Conservation (phyloP, 306 rosid species). For the Trifolium dubium region DNA sequence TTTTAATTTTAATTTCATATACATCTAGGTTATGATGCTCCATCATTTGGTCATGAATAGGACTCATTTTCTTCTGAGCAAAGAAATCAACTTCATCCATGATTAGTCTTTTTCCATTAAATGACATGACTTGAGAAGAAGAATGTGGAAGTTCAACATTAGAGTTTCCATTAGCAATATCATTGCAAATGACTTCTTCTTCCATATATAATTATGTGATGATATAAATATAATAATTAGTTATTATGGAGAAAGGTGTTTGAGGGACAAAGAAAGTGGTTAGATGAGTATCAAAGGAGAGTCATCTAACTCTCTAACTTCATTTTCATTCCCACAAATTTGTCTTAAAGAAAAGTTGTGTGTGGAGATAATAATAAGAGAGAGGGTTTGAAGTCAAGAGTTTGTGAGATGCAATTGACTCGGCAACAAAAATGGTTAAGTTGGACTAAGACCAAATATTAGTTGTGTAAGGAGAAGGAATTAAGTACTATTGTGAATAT, state of each 20-base stretch:
- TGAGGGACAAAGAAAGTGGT: constrained; percentile 37
- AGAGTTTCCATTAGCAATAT: neutral
- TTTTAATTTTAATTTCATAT: neutral
- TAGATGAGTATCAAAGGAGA: constrained; percentile 37
- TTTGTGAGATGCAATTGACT: constrained; percentile 51
- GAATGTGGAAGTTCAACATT: constrained; percentile 9
- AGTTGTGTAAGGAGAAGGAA: constrained; percentile 12
- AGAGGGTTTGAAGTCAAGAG: constrained; percentile 43
- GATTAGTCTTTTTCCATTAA: constrained; percentile 45
- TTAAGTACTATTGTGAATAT: neutral
- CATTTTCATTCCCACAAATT: constrained; percentile 38
- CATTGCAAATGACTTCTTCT: constrained; percentile 1
- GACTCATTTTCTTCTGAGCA: constrained; percentile 11
- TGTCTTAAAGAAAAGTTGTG: constrained; percentile 12
- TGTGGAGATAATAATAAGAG: neutral
- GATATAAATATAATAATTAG: neutral
- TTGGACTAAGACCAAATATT: constrained; percentile 54
- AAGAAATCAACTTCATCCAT: constrained; percentile 64
- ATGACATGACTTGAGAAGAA: constrained; percentile 34
- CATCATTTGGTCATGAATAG: constrained; percentile 8
- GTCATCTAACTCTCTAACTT: neutral
- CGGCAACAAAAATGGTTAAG: constrained; percentile 55
- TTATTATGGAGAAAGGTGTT: constrained; percentile 2
- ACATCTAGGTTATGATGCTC: constrained; percentile 51
- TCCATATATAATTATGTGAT: constrained; percentile 23